Conservation (phyloP, 2,329 filamentous ascomycete genomes). For the Xylariomycetidae sp. region DNA sequence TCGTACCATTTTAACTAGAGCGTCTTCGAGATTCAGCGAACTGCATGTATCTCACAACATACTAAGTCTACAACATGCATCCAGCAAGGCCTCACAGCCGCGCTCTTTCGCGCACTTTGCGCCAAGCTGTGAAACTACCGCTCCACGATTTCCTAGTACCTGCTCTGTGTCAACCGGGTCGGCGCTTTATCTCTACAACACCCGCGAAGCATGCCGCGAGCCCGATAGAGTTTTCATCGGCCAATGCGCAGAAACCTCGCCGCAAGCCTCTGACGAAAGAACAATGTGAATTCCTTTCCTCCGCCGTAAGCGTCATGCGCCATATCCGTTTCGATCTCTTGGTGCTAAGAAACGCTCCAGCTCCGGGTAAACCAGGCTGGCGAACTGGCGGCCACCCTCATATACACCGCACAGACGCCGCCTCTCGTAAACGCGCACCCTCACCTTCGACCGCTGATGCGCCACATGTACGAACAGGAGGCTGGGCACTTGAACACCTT, state of each 20-base stretch:
- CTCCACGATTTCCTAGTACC: conserved; percentile 34
- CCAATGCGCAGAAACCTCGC: conserved; percentile 29
- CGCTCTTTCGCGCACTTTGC: conserved; percentile 15
- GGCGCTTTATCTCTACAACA: conserved; percentile 20
- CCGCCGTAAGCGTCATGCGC: conserved; percentile 48
- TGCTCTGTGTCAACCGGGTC: conserved; percentile 21
- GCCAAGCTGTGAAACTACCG: conserved; percentile 15
- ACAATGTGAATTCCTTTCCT: conserved; percentile 69
- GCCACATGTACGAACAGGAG: conserved; percentile 98
- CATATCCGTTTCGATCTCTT: conserved; percentile 1
- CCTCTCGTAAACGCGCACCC: conserved; percentile 74
- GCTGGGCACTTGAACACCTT: conserved; percentile 81
- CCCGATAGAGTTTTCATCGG: conserved; percentile 17
- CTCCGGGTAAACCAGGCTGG: conserved; percentile 96
- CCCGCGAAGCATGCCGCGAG: conserved; percentile 14
- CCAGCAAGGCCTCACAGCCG: conserved; percentile 19
- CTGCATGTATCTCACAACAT: no score
- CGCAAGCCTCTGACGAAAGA: conserved; percentile 59
- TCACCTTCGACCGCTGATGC: conserved; percentile 83
- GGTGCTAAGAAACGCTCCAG: conserved; percentile 30
- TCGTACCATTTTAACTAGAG: no score
- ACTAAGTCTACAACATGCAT: not conserved
- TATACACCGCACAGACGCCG: conserved; percentile 85
- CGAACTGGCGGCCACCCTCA: conserved; percentile 91
- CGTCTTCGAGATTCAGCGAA: no score